These are phyloP conservation scores for Forsythia suspensa DNA, from an alignment of 257 asterid species.

Conservation along the genomic window DNA sequence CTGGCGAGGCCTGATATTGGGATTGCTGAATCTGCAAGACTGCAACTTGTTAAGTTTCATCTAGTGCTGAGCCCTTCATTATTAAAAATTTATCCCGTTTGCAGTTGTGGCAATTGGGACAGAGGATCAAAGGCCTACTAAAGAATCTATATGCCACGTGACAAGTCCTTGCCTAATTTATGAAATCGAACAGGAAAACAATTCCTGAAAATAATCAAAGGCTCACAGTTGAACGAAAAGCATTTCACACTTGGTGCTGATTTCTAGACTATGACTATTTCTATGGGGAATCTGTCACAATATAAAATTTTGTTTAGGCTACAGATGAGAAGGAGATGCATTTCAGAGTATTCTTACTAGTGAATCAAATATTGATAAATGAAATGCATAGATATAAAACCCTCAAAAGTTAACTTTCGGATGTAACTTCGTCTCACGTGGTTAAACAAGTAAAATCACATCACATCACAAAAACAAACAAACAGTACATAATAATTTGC, in stretches of 20 bases:
- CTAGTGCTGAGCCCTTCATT: neutral
- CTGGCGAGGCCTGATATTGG: too few species aligned
- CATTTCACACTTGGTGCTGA: neutral
- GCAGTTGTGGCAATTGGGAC: neutral
- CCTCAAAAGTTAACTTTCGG: neutral
- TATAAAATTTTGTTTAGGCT: neutral
- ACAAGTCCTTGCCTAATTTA: neutral
- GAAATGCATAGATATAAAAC: neutral
- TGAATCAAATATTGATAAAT: conserved; percentile 1
- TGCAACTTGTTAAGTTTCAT: too few species aligned
- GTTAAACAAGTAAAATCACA: neutral
- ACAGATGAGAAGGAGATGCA: neutral
- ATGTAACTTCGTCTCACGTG: neutral
- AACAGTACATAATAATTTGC: neutral
- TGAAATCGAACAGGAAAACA: neutral
- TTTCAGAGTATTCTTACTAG: neutral
- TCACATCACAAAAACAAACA: neutral
- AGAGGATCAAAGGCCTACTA: neutral
- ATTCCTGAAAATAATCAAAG: neutral
- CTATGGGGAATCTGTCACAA: neutral
- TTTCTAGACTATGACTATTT: neutral
- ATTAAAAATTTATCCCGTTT: neutral
- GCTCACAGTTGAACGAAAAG: neutral
- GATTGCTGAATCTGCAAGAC: too few species aligned
- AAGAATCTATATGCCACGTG: neutral